phyloP scores from a whole-genome alignment of 257 asterid species.

The Echium plantagineum region DNA sequence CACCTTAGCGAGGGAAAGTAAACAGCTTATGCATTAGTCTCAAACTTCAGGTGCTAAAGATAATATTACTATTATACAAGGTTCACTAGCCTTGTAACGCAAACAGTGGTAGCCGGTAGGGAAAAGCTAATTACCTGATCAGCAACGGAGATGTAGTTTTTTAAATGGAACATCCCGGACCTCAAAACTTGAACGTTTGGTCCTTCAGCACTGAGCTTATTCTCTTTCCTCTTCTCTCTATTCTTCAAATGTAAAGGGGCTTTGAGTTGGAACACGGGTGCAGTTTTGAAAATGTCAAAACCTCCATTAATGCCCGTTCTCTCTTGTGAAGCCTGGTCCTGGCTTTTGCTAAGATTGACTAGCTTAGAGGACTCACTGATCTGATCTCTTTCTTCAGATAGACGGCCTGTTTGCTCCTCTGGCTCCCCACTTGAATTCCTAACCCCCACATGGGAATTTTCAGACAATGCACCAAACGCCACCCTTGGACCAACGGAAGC shows the following conservation, averaged over 20 bases:
- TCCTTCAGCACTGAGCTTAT: slow-evolving; percentile 24
- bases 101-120: background rate
- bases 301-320: slow-evolving; percentile 12
- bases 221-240: slow-evolving; percentile 33
- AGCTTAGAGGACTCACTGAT: background rate
- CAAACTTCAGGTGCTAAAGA: no score
- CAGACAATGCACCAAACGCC: no score
- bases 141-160: slow-evolving; percentile 30
- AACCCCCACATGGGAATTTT: no score
- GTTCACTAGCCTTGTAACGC: no score
- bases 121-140: slow-evolving; percentile 44
- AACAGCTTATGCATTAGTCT: no score
- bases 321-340: slow-evolving; percentile 2
- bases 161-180: slow-evolving; percentile 70
- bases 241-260: slow-evolving; percentile 30
- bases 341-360: background rate
- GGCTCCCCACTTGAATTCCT: no score
- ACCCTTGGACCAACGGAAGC: background rate
- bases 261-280: slow-evolving; percentile 22
- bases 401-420: background rate
- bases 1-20: no score
- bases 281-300: slow-evolving; percentile 40
- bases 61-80: no score
- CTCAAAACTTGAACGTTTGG: slow-evolving; percentile 24
- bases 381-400: background rate